A percentile compares a stretch with the other conserved stretches of the same genome.
phyloP scores from a whole-genome alignment of 2,329 filamentous ascomycete genomes.

The Xylariaceae sp. region DNA sequence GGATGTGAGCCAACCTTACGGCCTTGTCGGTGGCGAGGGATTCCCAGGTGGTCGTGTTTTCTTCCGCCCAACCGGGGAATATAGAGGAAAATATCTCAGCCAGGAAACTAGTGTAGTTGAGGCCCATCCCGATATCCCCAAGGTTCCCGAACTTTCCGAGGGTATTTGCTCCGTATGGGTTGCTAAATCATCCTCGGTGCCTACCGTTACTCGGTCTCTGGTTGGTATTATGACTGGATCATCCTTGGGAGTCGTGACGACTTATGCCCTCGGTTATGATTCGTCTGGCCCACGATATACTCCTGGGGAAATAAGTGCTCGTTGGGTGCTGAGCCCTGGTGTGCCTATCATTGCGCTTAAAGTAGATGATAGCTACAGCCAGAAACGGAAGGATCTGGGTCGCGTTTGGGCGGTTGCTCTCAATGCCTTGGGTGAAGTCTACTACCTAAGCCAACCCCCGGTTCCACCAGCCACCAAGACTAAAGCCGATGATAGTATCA shows the following conservation, averaged over 20 bases:
- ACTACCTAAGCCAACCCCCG: constrained; percentile 72
- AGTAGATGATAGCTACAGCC: constrained; percentile 77
- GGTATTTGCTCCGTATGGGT: constrained; percentile 82
- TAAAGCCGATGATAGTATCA: constrained; percentile 54
- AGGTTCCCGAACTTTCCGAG: constrained; percentile 64
- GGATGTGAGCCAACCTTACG: constrained; percentile 83
- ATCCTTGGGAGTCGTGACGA: constrained; percentile 74
- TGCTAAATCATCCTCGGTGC: constrained; percentile 72
- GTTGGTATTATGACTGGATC: constrained; percentile 81
- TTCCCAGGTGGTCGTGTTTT: constrained; percentile 78
- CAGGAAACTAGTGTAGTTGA: constrained; percentile 57
- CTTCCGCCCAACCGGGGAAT: constrained; percentile 69
- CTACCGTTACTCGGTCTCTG: constrained; percentile 68
- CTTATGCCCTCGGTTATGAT: constrained; percentile 69
- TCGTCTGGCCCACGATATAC: constrained; percentile 57
- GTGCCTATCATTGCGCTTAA: constrained; percentile 83
- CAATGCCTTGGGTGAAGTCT: constrained; percentile 90
- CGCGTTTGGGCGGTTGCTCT: constrained; percentile 89
- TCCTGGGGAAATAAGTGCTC: constrained; percentile 76
- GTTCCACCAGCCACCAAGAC: constrained; percentile 47
- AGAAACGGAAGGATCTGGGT: constrained; percentile 62
- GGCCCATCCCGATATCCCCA: constrained; percentile 69
- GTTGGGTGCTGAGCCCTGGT: constrained; percentile 87
- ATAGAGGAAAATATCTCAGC: constrained; percentile 69
- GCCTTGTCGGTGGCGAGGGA: constrained; percentile 80